Percentiles rank a stretch among this genome's conserved stretches.
These are phyloP conservation scores for Prinsepia uniflora DNA, from an alignment of 306 rosid species.

Conservation along the genomic window DNA sequence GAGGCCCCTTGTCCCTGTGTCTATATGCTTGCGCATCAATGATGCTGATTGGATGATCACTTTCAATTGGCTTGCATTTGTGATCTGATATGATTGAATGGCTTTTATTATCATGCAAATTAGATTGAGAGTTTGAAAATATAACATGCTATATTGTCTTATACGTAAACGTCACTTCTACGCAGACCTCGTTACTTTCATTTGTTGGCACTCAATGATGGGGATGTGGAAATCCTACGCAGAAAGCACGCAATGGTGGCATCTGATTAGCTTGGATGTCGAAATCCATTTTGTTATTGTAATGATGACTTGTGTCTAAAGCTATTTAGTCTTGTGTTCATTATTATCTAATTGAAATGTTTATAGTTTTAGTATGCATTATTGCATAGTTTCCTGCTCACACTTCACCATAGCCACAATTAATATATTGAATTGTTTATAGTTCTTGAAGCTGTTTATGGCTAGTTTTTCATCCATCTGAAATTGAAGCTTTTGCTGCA, in stretches of 20 bases:
- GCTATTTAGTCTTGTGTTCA: background rate
- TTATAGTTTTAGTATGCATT: background rate
- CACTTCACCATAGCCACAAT: slow-evolving; percentile 10
- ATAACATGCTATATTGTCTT: background rate
- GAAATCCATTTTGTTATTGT: slow-evolving; percentile 31
- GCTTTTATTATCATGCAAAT: background rate
- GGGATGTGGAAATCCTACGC: slow-evolving; percentile 51
- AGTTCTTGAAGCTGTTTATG: background rate
- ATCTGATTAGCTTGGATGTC: slow-evolving; percentile 33
- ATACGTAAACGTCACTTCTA: too few relatives aligned
- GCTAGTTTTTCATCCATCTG: background rate
- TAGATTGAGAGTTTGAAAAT: fast-evolving
- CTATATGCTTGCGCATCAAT: background rate
- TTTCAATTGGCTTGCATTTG: background rate
- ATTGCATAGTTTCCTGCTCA: slow-evolving; percentile 9
- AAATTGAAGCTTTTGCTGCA: background rate
- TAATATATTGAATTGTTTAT: slow-evolving; percentile 4
- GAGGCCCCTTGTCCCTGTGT: background rate
- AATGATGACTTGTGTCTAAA: slow-evolving; percentile 7
- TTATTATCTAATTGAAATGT: slow-evolving; percentile 12
- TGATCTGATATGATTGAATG: background rate
- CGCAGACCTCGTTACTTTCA: background rate
- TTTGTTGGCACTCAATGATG: background rate
- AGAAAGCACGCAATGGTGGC: slow-evolving; percentile 32
- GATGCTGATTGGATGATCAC: background rate